Conservation (phyloP, 257 asterid species). For the Vinca minor region DNA sequence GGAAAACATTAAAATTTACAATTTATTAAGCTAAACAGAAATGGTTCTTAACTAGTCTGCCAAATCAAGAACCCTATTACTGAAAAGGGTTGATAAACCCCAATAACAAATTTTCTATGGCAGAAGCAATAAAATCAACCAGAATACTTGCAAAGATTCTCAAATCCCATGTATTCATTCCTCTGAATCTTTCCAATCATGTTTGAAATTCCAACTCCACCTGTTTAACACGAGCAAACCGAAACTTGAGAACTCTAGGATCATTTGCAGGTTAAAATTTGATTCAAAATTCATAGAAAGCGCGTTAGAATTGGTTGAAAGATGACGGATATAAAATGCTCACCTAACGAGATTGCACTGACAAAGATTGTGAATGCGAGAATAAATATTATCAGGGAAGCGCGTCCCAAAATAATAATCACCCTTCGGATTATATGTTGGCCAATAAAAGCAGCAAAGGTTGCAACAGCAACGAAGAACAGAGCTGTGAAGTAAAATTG, state of each 20-base stretch:
- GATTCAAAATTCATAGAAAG: background rate
- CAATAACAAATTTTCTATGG: background rate
- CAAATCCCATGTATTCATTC: slow-evolving; percentile 89
- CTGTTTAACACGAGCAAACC: slow-evolving; percentile 24
- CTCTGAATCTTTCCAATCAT: slow-evolving; percentile 72
- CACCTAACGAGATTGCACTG: slow-evolving; percentile 89
- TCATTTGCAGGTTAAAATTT: background rate
- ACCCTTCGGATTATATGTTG: slow-evolving; percentile 72
- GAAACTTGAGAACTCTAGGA: background rate
- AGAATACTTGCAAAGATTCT: slow-evolving; percentile 75
- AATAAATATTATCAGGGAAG: slow-evolving; percentile 86
- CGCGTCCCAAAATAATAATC: slow-evolving; percentile 66
- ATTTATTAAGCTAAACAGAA: background rate
- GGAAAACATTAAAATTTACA: background rate
- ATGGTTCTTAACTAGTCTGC: background rate
- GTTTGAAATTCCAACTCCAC: slow-evolving; percentile 90
- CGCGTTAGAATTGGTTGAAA: no score
- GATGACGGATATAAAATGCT: slow-evolving; percentile 4
- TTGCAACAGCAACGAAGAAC: slow-evolving; percentile 60
- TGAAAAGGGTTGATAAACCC: background rate
- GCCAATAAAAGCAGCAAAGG: slow-evolving; percentile 74
- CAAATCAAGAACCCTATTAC: slow-evolving; percentile 1
- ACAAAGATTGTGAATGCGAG: slow-evolving; percentile 80
- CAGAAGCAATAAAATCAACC: slow-evolving; percentile 7
- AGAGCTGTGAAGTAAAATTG: slow-evolving; percentile 40